These are phyloP conservation scores for Xerocomellus chrysenteron DNA, from an alignment of 768 basidiomycete genomes.

Conservation along the genomic window DNA sequence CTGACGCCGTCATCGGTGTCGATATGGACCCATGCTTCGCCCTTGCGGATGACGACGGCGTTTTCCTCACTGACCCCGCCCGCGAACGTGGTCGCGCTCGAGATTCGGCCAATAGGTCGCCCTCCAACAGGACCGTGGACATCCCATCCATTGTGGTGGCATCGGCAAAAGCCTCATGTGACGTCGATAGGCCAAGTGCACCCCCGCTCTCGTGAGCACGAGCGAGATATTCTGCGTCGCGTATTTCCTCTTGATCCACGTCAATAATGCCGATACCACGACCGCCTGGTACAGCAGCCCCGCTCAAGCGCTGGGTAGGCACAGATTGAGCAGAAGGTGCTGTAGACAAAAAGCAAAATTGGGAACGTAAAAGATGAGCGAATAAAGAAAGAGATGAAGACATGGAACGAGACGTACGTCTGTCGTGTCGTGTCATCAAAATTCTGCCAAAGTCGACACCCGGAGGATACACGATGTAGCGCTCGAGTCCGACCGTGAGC, in stretches of 20 bases:
- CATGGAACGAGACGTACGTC: conserved; percentile 7
- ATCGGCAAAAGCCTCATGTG: neutral
- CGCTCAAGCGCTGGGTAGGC: conserved; percentile 1
- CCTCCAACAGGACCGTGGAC: neutral
- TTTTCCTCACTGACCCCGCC: conserved; percentile 9
- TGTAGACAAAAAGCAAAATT: neutral
- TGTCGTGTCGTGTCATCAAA: conserved; percentile 27
- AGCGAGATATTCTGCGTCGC: conserved; percentile 12
- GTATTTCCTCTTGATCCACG: conserved; percentile 22
- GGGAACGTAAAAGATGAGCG: neutral
- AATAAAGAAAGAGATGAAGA: neutral
- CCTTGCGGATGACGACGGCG: conserved; percentile 1
- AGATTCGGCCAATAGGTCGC: neutral
- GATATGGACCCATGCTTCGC: neutral
- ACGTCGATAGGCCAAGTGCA: neutral
- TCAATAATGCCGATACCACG: conserved; percentile 26
- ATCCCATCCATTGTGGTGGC: conserved; percentile 1
- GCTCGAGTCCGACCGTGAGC: conserved; percentile 59
- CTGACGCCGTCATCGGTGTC: neutral
- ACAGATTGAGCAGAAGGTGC: conserved; percentile 7
- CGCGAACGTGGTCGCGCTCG: conserved; percentile 2
- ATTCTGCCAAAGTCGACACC: conserved; percentile 61
- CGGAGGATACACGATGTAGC: conserved; percentile 67
- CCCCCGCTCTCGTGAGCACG: neutral
- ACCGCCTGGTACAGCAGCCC: conserved; percentile 32